These are phyloP conservation scores for Aspergillus sp. DNA, from an alignment of 2,329 filamentous ascomycete genomes.

Conservation along the genomic window DNA sequence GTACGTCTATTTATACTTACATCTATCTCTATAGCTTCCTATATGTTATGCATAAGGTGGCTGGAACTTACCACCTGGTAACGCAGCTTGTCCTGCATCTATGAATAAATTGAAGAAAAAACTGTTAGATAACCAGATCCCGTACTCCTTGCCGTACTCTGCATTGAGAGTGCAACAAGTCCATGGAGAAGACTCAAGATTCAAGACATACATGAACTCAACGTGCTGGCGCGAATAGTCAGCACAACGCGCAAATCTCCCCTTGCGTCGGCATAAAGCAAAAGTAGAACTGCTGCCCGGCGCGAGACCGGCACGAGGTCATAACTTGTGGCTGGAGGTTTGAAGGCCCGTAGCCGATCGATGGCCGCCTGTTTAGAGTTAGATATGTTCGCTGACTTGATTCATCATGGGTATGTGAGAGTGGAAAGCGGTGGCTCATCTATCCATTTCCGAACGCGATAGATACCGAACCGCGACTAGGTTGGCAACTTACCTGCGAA, in stretches of 20 bases:
- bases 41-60: background rate
- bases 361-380: constrained; percentile 49
- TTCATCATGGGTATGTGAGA: background rate
- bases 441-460: background rate
- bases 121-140: background rate
- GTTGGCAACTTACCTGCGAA: constrained; percentile 24
- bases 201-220: constrained; percentile 54
- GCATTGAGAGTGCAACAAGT: background rate
- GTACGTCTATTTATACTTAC: background rate
- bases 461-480: too few species aligned
- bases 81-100: constrained; percentile 79
- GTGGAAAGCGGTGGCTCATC: too few species aligned
- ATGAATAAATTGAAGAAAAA: background rate
- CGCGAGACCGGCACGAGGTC: constrained; percentile 58
- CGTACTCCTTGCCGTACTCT: background rate
- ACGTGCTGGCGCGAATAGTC: constrained; percentile 59
- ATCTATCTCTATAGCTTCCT: background rate
- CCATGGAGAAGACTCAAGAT: background rate
- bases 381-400: background rate
- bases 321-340: constrained; percentile 59
- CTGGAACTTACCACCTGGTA: constrained; percentile 71
- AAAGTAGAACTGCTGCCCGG: constrained; percentile 81
- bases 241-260: constrained; percentile 72
- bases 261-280: constrained; percentile 79
- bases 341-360: constrained; percentile 56